phyloP scores from a whole-genome alignment of 2,329 filamentous ascomycete genomes.

The Ophiocordyceps robertsii region DNA sequence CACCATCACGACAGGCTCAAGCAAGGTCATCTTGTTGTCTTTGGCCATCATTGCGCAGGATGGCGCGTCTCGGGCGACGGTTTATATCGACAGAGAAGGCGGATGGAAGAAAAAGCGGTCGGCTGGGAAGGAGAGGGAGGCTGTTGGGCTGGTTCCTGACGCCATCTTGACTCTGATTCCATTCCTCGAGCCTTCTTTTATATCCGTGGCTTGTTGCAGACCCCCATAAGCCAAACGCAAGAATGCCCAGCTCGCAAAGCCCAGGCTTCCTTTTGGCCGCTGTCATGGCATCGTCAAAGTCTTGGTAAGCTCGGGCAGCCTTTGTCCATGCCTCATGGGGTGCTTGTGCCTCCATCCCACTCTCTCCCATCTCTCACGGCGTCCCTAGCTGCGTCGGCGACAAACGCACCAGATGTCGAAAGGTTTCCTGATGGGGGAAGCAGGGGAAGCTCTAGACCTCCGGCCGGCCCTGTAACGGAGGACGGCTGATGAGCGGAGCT shows the following conservation, averaged over 20 bases:
- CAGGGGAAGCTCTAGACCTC: constrained; percentile 4
- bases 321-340: not conserved
- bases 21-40: constrained; percentile 2
- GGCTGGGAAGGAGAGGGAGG: not conserved
- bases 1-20: constrained; percentile 2
- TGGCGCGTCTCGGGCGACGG: not conserved
- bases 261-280: not conserved
- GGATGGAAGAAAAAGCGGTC: not conserved
- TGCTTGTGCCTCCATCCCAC: not conserved
- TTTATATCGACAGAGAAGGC: constrained; percentile 3
- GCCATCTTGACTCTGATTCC: not conserved
- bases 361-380: not conserved
- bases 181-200: constrained; percentile 3
- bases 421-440: constrained; percentile 11
- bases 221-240: not conserved
- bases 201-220: not conserved
- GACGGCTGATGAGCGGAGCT: not conserved
- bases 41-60: constrained; percentile 2
- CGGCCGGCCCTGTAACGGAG: not conserved
- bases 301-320: not conserved
- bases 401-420: constrained; percentile 11
- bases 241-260: not conserved
- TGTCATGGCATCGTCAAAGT: not conserved
- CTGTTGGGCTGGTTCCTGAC: not conserved
- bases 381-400: constrained; percentile 5